Evolutionary conservation across 768 basidiomycete genomes (phyloP).

Genomic region (Suillus plorans): DNA sequence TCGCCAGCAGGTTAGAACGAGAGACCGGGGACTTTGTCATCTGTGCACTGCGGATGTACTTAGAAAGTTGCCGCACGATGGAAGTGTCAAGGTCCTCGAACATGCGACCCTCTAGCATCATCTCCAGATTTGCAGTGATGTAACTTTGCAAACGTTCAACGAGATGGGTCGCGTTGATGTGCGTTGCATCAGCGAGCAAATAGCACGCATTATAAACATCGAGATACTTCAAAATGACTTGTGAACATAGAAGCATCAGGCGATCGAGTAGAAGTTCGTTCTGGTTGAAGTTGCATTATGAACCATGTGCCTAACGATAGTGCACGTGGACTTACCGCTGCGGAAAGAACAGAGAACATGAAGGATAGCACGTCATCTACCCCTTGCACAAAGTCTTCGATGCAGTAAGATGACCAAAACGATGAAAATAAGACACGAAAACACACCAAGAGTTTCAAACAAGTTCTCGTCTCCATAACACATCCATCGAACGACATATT

Average conservation of each 20-base stretch:
- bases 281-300: slow-evolving; percentile 35
- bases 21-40: slow-evolving; percentile 62
- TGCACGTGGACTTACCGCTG: slow-evolving; percentile 56
- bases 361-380: slow-evolving; percentile 82
- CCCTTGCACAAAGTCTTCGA: slow-evolving; percentile 57
- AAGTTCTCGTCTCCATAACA: slow-evolving; percentile 73
- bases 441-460: slow-evolving; percentile 70
- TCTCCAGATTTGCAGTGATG: slow-evolving; percentile 82
- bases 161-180: slow-evolving; percentile 71
- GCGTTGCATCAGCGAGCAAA: slow-evolving; percentile 78
- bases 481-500: slow-evolving; percentile 71
- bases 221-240: slow-evolving; percentile 63
- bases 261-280: slow-evolving; percentile 89
- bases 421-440: background rate
- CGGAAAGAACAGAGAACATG: slow-evolving; percentile 82
- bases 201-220: slow-evolving; percentile 77
- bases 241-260: slow-evolving; percentile 80
- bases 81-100: slow-evolving; percentile 72
- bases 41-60: slow-evolving; percentile 60
- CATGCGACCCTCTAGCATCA: slow-evolving; percentile 75
- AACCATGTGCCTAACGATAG: background rate
- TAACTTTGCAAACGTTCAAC: slow-evolving; percentile 73
- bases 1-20: slow-evolving; percentile 52
- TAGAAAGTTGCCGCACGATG: slow-evolving; percentile 66
- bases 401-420: slow-evolving; percentile 6